Evolutionary conservation across 352 stramenopile genomes (phyloP), one percentile per base, ranked within the genome.

Genomic region (Phytopythium vexans): DNA sequence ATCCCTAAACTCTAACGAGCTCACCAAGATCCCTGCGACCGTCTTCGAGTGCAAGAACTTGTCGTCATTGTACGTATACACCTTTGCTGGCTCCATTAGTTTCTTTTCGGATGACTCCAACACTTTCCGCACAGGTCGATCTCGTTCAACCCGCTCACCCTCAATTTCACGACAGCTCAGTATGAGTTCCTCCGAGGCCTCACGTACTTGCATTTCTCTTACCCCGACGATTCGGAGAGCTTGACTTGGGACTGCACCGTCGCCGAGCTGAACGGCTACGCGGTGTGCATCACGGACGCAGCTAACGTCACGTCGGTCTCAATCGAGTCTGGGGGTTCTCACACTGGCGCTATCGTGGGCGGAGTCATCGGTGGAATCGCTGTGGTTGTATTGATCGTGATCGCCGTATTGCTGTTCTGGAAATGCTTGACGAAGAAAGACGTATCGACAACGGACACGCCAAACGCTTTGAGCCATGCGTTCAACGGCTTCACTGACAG

Each of bases 271-370:
- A 41, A 63, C n/a, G 45, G 55, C 0, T 32, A 64, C 33, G 54
- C 54, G 8, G 47, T 68, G 3, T 68, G 60, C 38, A 45, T 68
- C 31, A 60, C 49, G 8, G 60, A 68, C n/a, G 43, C 43, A 5
- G 16, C 31, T 35, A 58, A 54, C n/a, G 60, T 27, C 21, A 27
- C 21, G 21, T 27, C 49, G 5, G 54, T 54, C 40, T 37, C 43
- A 2, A 10, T 35, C 14, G 16, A 8, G 9, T 14, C n/a, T 16
- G 40, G 53, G 15, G 62, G 46, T 35, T 62, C 67, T 0, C 58
- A 85, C 15, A 52, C 84, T 6, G 74, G 74, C n/a, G 70, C 62
- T 1, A 47, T 86, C 14, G 49, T 81, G 9, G 74, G 74, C 6
- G 77, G 60, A n/a, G 14, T 84, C 32, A 62, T 67, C 4, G 62